Conservation (phyloP, 352 stramenopile species). For the Globisporangium heterothallicum region DNA sequence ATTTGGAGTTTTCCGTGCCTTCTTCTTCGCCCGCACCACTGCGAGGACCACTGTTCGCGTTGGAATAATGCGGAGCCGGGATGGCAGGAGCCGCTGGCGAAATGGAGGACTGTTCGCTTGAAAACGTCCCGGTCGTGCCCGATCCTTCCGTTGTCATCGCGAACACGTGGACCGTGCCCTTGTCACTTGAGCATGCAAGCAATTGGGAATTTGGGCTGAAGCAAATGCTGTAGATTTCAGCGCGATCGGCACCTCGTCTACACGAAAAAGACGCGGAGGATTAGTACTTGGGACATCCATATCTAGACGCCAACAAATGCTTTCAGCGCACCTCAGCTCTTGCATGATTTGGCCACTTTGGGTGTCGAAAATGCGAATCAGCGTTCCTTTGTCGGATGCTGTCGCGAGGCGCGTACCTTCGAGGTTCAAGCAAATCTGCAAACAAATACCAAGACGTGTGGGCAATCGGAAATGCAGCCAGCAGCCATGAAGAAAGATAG, state of each 20-base stretch:
- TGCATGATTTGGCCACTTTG: conserved; percentile 89
- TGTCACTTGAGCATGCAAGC: conserved; percentile 95
- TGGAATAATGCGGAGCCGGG: conserved; percentile 29
- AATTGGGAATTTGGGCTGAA: conserved; percentile 94
- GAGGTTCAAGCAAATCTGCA: conserved; percentile 88
- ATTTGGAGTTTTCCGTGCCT: conserved; percentile 86
- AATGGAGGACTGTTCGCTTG: conserved; percentile 50
- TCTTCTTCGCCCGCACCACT: conserved; percentile 59
- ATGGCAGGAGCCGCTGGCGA: conserved; percentile 40
- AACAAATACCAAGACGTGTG: not conserved
- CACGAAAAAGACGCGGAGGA: not conserved
- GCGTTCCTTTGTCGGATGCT: conserved; percentile 95
- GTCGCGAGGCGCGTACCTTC: conserved; percentile 95
- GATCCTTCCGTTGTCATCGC: conserved; percentile 69
- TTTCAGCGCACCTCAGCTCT: conserved; percentile 67
- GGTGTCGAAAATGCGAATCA: conserved; percentile 98
- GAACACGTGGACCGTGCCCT: conserved; percentile 97
- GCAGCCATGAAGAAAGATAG: not conserved
- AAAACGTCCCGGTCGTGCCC: conserved; percentile 43
- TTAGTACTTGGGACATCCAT: too few relatives aligned
- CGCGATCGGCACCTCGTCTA: conserved; percentile 93
- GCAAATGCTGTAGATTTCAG: conserved; percentile 96
- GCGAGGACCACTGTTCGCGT: conserved; percentile 33
- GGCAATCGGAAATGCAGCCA: not conserved
- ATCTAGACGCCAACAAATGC: too few relatives aligned